Conservation (phyloP, 2,329 filamentous ascomycete genomes). For the Arthrobotrys musiformis region DNA sequence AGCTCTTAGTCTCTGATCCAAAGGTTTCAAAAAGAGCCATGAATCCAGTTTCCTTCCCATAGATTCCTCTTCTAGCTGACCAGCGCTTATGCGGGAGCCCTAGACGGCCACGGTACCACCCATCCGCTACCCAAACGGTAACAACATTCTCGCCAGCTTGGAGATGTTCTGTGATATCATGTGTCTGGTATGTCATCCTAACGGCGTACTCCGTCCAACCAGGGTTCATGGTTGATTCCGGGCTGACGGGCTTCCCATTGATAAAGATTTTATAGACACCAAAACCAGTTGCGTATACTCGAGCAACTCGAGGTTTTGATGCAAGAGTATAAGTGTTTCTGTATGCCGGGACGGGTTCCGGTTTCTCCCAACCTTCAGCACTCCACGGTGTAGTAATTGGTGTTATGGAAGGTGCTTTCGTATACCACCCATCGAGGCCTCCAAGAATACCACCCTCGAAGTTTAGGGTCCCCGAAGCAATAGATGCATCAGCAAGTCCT, state of each 20-base stretch:
- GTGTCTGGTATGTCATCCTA: constrained; percentile 39
- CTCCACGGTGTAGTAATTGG: constrained; percentile 45
- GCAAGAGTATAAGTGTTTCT: constrained; percentile 27
- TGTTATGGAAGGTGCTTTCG: constrained; percentile 8
- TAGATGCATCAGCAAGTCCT: background rate
- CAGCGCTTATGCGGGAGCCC: constrained; percentile 35
- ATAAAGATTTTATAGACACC: constrained; percentile 42
- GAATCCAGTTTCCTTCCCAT: constrained; percentile 45
- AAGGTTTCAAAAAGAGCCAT: constrained; percentile 34
- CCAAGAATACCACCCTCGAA: constrained; percentile 40
- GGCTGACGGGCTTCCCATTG: constrained; percentile 35
- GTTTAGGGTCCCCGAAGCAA: constrained; percentile 6
- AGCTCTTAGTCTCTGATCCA: background rate
- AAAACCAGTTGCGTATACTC: constrained; percentile 38
- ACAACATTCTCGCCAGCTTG: constrained; percentile 24
- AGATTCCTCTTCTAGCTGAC: constrained; percentile 43
- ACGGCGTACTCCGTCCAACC: constrained; percentile 48
- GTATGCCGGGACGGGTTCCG: constrained; percentile 27
- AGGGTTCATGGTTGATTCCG: constrained; percentile 39
- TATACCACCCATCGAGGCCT: constrained; percentile 32
- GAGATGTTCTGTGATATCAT: constrained; percentile 49
- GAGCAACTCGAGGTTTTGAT: constrained; percentile 25
- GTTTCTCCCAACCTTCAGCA: constrained; percentile 31
- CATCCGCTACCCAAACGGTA: constrained; percentile 38
- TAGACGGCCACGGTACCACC: constrained; percentile 48